Evolutionary conservation across 768 basidiomycete species (phyloP).

Genomic region (Xerocomellus chrysenteron): DNA sequence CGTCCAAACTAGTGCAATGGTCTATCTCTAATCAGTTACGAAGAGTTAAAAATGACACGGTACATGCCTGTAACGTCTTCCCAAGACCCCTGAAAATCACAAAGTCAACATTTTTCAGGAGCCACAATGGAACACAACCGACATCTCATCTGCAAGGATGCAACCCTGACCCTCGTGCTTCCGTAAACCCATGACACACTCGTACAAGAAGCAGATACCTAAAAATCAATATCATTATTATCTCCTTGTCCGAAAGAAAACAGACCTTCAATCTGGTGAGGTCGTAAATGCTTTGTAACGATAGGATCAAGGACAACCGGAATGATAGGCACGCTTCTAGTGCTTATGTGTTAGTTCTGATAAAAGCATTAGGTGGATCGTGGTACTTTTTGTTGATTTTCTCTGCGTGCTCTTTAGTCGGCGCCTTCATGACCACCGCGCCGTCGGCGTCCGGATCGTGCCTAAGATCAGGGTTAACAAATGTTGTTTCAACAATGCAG

Average conservation of each 20-base stretch:
- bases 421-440: constrained; percentile 85
- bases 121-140: constrained; percentile 7
- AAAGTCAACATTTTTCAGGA: constrained; percentile 10
- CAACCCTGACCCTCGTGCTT: constrained; percentile 91
- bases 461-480: constrained; percentile 35
- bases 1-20: constrained; percentile 91
- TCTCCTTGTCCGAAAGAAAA: constrained; percentile 1
- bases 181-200: constrained; percentile 91
- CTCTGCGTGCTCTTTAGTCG: constrained; percentile 62
- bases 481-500: not conserved
- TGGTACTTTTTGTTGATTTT: constrained; percentile 69
- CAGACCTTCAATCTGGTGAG: constrained; percentile 87
- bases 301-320: constrained; percentile 90
- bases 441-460: constrained; percentile 75
- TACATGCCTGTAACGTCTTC: constrained; percentile 80
- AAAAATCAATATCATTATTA: constrained; percentile 2
- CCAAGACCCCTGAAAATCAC: constrained; percentile 77
- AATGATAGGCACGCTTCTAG: constrained; percentile 61
- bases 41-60: not conserved
- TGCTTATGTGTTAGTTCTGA: constrained; percentile 1
- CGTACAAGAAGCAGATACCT: constrained; percentile 91
- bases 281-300: constrained; percentile 70
- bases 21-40: constrained; percentile 37
- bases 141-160: constrained; percentile 98
- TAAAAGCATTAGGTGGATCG: constrained; percentile 3